Evolutionary conservation across 306 rosid species (phyloP).

Genomic region (Herpetospermum pedunculosum): DNA sequence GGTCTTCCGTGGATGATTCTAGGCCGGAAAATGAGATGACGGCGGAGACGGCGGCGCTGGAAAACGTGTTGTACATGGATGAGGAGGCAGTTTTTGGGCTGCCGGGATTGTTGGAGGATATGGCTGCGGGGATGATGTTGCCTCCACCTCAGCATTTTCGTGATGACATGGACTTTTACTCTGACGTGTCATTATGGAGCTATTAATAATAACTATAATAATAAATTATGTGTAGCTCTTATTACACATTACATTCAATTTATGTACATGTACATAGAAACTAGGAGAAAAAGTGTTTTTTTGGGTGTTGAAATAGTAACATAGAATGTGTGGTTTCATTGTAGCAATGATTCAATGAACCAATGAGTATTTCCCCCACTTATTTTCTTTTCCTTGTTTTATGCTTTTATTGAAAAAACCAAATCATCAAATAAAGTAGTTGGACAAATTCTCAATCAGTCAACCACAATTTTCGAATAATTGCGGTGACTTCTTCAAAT

Average conservation of each 20-base stretch:
- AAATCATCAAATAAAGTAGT: no score
- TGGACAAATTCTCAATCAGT: no score
- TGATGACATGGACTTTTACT: constrained; percentile 33
- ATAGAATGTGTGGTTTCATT: background rate
- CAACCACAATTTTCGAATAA: no score
- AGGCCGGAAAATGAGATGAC: background rate
- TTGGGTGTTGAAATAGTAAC: background rate
- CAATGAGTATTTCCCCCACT: background rate
- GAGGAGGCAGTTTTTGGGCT: constrained; percentile 32
- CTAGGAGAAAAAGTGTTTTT: background rate
- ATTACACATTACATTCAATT: background rate
- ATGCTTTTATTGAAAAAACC: background rate
- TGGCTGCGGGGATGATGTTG: constrained; percentile 56
- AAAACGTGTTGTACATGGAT: constrained; percentile 24
- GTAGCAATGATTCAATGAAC: background rate
- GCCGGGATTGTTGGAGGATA: constrained; percentile 42
- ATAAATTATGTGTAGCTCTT: background rate
- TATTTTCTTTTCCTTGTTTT: background rate
- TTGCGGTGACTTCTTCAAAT: no score
- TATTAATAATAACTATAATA: constrained; percentile 15
- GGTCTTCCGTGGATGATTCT: background rate
- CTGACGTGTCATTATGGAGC: constrained; percentile 69
- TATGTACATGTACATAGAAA: background rate
- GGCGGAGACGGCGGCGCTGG: background rate
- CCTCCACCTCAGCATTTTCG: constrained; percentile 38